Evolutionary conservation across 1,284 basidiomycete species (phyloP).

Genomic region (Fomitopsis palustris): DNA sequence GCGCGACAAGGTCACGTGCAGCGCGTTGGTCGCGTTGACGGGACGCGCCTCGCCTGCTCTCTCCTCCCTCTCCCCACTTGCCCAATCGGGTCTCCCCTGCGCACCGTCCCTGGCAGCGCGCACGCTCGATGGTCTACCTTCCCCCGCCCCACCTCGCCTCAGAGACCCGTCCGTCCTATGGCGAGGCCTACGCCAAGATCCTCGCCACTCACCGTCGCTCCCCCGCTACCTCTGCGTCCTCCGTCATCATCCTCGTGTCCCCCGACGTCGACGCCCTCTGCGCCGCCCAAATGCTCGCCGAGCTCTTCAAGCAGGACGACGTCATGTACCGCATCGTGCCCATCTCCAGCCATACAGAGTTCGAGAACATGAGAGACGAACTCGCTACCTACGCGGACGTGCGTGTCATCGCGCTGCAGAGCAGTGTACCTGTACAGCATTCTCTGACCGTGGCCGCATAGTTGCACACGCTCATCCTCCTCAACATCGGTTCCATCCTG

Average conservation of each 20-base stretch:
- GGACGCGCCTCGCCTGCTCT: not conserved
- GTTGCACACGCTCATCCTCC: slow-evolving; percentile 88
- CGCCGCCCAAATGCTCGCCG: slow-evolving; percentile 86
- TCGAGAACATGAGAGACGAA: slow-evolving; percentile 67
- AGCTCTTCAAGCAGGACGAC: slow-evolving; percentile 90
- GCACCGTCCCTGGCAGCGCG: not conserved
- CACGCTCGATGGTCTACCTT: slow-evolving; percentile 57
- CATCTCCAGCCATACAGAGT: slow-evolving; percentile 81
- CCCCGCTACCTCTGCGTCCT: slow-evolving; percentile 72
- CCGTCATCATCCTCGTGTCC: slow-evolving; percentile 82
- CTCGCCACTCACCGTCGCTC: slow-evolving; percentile 72
- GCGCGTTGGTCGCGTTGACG: not conserved
- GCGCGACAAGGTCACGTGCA: slow-evolving; percentile 23
- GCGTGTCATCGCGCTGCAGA: slow-evolving; percentile 16
- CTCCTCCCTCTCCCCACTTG: no score
- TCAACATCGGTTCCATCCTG: slow-evolving; percentile 91
- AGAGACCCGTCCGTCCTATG: slow-evolving; percentile 61
- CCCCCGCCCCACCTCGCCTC: slow-evolving; percentile 65
- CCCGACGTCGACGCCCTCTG: slow-evolving; percentile 91
- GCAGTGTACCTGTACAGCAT: not conserved
- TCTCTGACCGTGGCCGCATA: slow-evolving; percentile 29
- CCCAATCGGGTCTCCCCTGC: no score
- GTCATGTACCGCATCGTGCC: slow-evolving; percentile 89
- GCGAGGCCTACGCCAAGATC: slow-evolving; percentile 78
- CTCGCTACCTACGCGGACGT: slow-evolving; percentile 72